Evolutionary conservation across 2,329 filamentous ascomycete species (phyloP), one percentile per base, ranked within the genome.

Genomic region (Calonectria crousiana): DNA sequence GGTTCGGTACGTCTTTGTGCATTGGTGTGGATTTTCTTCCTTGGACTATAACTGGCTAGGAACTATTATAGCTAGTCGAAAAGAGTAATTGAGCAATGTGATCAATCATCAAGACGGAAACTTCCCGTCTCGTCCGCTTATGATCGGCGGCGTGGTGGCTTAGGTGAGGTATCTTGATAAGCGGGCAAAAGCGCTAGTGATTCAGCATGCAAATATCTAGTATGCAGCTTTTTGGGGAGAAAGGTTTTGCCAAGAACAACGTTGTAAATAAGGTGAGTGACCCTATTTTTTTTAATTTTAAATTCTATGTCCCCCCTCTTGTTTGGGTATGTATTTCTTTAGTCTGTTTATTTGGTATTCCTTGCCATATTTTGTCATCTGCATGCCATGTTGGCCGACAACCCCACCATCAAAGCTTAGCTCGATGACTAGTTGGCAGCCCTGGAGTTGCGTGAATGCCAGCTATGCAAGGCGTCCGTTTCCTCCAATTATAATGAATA

Each of bases 31-130:
- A 38, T 60, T 38, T 60, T 53, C 16, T 53, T 28, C 56, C 23
- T 32, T 34, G 41, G 38, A 65, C 38, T 36, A 64, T 62, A 41
- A 62, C 56, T 41, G n/a, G 34, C 36, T 62, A n/a, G 34, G 56
- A 38, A 62, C 38, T 60, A 60, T 71, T 34, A 69, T 76, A 28
- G 69, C n/a, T 69, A 75, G 69, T 76, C 26, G 32, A 44, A 68
- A 56, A 73, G 53, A 62, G 64, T 68, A 49, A 73, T 66, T 67
- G 53, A 75, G 66, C 52, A 28, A 49, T 41, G 32, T 51, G 49
- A 58, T 28, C 62, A 62, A 23, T 56, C 58, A 44, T 65, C 20
- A 30, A n/a, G n/a, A 36, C 38, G 36, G 41, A 8, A 49, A 69
- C 26, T 65, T 60, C 14, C 51, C 30, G 38, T 23, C n/a, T n/a